These are phyloP conservation scores for Pseudozyma pruni DNA, from an alignment of 1,284 basidiomycete genomes.

Conservation along the genomic window DNA sequence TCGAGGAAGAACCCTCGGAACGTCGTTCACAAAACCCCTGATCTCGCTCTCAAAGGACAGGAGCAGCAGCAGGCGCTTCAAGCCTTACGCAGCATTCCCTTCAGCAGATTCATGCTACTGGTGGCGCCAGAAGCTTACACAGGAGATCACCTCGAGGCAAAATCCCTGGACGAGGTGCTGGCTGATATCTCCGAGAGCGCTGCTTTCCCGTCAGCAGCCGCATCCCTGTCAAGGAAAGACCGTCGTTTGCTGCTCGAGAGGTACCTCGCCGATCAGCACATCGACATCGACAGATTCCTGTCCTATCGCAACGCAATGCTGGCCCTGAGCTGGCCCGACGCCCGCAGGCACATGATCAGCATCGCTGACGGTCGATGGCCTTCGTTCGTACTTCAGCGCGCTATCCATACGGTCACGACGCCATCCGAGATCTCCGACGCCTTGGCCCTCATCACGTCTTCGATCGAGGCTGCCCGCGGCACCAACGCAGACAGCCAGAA, in stretches of 20 bases:
- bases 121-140: constrained; percentile 6
- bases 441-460: constrained; percentile 17
- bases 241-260: constrained; percentile 1
- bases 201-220: background rate
- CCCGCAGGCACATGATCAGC: constrained; percentile 26
- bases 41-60: background rate
- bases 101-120: constrained; percentile 1
- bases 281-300: constrained; percentile 5
- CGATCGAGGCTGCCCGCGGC: background rate
- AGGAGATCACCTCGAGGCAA: constrained; percentile 10
- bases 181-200: constrained; percentile 1
- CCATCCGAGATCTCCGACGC: constrained; percentile 34
- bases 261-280: background rate
- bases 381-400: constrained; percentile 11
- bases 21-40: too few relatives aligned
- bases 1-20: too few relatives aligned
- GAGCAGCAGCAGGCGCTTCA: background rate
- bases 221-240: background rate
- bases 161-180: constrained; percentile 10
- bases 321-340: constrained; percentile 24
- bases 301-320: constrained; percentile 35
- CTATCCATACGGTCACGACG: constrained; percentile 14
- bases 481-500: background rate
- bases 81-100: background rate
- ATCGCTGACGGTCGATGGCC: constrained; percentile 28